phyloP scores from a whole-genome alignment of 2,329 filamentous ascomycete genomes.

The Pseudocercospora fijiensis region DNA sequence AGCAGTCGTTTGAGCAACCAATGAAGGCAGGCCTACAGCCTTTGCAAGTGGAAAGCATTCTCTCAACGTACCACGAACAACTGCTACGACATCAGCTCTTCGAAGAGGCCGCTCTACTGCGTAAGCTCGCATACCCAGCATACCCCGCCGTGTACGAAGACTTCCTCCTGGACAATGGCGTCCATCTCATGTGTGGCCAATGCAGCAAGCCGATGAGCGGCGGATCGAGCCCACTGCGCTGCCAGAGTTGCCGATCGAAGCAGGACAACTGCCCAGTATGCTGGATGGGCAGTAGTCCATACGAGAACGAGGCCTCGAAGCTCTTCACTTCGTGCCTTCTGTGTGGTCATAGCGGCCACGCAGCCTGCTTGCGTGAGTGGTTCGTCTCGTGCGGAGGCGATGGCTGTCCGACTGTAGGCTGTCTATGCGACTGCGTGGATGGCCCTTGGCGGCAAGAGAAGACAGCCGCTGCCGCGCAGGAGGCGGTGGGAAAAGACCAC shows the following conservation, averaged over 20 bases:
- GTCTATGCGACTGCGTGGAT: conserved; percentile 56
- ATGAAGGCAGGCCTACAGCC: conserved; percentile 48
- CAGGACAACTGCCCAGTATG: conserved; percentile 47
- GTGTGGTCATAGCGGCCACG: conserved; percentile 62
- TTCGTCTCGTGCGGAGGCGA: conserved; percentile 52
- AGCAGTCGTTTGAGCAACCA: conserved; percentile 42
- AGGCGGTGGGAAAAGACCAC: conserved; percentile 38
- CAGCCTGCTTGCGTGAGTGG: conserved; percentile 58
- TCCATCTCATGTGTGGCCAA: conserved; percentile 56
- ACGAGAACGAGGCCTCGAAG: conserved; percentile 6
- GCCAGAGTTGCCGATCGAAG: conserved; percentile 51
- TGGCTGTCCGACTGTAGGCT: conserved; percentile 60
- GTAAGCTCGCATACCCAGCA: conserved; percentile 54
- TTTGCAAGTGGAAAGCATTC: conserved; percentile 56
- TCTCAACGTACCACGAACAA: conserved; percentile 58
- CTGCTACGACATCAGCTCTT: conserved; percentile 49
- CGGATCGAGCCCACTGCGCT: conserved; percentile 51
- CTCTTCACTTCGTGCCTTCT: conserved; percentile 53
- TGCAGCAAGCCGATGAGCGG: conserved; percentile 54
- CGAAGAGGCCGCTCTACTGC: conserved; percentile 57
- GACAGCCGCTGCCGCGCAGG: conserved; percentile 36
- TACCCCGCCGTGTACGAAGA: conserved; percentile 60
- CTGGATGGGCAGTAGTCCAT: conserved; percentile 47
- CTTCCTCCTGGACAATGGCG: conserved; percentile 53
- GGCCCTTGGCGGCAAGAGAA: conserved; percentile 24